Evolutionary conservation across 441 rosid species (phyloP), one percentile per base, ranked within the genome.

Genomic region (Populus trichocarpa): DNA sequence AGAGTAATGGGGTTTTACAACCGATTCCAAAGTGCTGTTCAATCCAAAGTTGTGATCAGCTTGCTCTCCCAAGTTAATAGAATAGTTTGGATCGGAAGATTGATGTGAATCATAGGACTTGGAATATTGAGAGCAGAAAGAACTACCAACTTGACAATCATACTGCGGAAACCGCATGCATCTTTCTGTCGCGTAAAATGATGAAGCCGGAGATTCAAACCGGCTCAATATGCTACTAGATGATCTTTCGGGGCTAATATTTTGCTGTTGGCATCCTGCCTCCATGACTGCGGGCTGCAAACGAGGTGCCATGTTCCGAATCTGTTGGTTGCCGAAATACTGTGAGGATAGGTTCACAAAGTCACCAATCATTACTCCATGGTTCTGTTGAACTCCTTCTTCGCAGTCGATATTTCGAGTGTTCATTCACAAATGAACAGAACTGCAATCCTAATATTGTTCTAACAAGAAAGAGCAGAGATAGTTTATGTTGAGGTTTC

Each of bases 151-250:
- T 61, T 87, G 79, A 71, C 75, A 78, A 36, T 84, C 90, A 16
- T 79, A 77, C 68, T 87, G 90, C 28, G 83, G 77, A 78, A 88
- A 84, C 25, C 92, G 85, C 85, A 91, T 88, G 76, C 66, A 84
- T 42, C 80, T 82, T 77, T 92, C 95, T 1, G 87, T 82, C 59
- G 94, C 89, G 67, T 85, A 86, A 78, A 90, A 91, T 36, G 92
- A 93, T 38, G 89, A 88, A 70, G 90, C 83, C 2, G 95, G 88
- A 8, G 91, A 85, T 36, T 85, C 85, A 67, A 88, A 92, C 28
- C 87, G 86, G 67, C 85, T 81, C 91, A 89, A 76, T 73, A 91
- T 88, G 79, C 88, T 80, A 73, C 78, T 81, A 16, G 92, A 78
- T 67, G 82, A 71, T 78, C 74, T 82, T 71, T 81, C 78, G 80